Evolutionary conservation across 2,329 filamentous ascomycete species (phyloP).

Genomic region (Neurospora crassa): DNA sequence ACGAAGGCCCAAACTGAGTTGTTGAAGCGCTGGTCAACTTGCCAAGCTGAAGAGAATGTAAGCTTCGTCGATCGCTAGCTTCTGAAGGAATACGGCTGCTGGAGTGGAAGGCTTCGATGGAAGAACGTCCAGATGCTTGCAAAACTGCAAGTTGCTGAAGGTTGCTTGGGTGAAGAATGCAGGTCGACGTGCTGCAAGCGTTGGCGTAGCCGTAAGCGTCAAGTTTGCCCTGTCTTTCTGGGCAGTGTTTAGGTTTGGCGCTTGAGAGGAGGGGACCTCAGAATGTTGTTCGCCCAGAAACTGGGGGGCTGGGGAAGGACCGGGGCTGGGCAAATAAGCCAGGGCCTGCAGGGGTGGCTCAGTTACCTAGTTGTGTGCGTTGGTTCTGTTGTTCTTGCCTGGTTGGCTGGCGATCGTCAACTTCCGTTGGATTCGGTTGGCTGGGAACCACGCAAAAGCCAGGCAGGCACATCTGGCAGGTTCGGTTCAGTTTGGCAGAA

Average conservation of each 20-base stretch:
- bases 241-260: neutral
- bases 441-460: neutral
- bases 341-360: conserved; percentile 1
- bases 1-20: conserved; percentile 12
- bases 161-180: neutral
- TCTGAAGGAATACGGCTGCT: neutral
- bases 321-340: neutral
- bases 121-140: neutral
- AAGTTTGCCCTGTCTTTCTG: neutral
- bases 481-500: neutral
- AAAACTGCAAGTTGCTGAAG: neutral
- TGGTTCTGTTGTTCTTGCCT: neutral
- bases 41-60: conserved; percentile 9
- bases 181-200: neutral
- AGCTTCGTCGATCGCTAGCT: neutral
- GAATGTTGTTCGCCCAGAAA: conserved; percentile 19
- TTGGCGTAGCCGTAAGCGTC: neutral
- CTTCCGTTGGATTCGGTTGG: neutral
- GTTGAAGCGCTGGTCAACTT: conserved; percentile 17
- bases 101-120: neutral
- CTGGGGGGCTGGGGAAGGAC: conserved; percentile 12
- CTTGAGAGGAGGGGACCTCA: neutral
- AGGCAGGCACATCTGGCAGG: neutral
- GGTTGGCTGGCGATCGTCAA: neutral
- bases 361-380: neutral